Evolutionary conservation across 2,329 filamentous ascomycete genomes (phyloP).

Genomic region (Fonsecaea multimorphosa): DNA sequence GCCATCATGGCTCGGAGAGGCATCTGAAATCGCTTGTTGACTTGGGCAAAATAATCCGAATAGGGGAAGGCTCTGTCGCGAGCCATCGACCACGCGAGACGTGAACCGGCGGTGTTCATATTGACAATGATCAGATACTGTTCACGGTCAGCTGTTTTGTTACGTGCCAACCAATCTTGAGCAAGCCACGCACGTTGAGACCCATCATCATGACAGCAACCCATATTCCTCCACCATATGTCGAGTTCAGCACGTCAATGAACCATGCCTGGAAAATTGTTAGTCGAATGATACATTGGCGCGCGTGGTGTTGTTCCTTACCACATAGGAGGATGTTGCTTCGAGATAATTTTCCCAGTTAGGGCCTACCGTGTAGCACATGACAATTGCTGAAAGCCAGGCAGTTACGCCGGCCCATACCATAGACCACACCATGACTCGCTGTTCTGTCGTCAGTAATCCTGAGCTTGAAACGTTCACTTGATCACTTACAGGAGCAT

Average conservation of each 20-base stretch:
- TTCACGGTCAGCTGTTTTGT: background rate
- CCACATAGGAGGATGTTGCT: slow-evolving; percentile 34
- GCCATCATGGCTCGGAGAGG: slow-evolving; percentile 51
- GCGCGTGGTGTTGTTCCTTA: slow-evolving; percentile 7
- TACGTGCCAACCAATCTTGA: background rate
- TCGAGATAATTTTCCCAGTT: slow-evolving; percentile 35
- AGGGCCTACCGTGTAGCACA: slow-evolving; percentile 34
- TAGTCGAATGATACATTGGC: background rate
- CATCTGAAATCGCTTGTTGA: slow-evolving; percentile 62
- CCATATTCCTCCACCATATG: slow-evolving; percentile 42
- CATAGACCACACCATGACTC: slow-evolving; percentile 36
- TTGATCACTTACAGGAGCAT: slow-evolving; percentile 30
- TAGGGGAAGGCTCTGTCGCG: slow-evolving; percentile 68
- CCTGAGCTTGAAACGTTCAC: slow-evolving; percentile 47
- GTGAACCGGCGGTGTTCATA: slow-evolving; percentile 35
- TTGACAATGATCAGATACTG: slow-evolving; percentile 36
- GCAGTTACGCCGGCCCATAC: slow-evolving; percentile 35
- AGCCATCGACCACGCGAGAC: slow-evolving; percentile 45
- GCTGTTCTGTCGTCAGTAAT: slow-evolving; percentile 45
- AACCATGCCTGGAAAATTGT: slow-evolving; percentile 45
- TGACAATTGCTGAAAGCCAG: slow-evolving; percentile 35
- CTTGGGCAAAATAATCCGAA: slow-evolving; percentile 57
- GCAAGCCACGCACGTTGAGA: slow-evolving; percentile 27
- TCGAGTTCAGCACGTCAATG: slow-evolving; percentile 49
- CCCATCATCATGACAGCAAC: slow-evolving; percentile 36